Conservation (phyloP, 306 rosid species). For the Cajanus cajan region DNA sequence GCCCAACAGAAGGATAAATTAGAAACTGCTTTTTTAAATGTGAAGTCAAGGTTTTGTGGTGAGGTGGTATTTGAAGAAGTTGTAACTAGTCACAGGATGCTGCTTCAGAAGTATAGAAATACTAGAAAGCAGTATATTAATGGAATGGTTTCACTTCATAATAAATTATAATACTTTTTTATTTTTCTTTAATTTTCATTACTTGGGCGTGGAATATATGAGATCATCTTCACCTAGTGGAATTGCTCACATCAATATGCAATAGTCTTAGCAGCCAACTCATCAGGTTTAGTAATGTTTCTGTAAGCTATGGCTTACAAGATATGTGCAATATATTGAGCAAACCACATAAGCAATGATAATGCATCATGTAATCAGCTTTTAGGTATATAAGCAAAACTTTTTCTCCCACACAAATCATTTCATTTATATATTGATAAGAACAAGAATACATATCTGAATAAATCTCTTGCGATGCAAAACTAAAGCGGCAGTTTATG, state of each 20-base stretch:
- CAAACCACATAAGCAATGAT: constrained; percentile 19
- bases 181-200: neutral
- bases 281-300: constrained; percentile 24
- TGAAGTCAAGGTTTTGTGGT: constrained; percentile 63
- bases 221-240: constrained; percentile 21
- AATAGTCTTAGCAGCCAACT: neutral
- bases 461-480: constrained; percentile 29
- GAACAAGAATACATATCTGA: constrained; percentile 37
- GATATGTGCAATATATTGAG: neutral
- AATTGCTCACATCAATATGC: neutral
- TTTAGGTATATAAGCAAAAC: neutral
- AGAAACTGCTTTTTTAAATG: constrained; percentile 52
- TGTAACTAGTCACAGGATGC: constrained; percentile 43
- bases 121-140: constrained; percentile 68
- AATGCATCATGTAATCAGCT: constrained; percentile 17
- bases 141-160: constrained; percentile 79
- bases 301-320: constrained; percentile 1
- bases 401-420: constrained; percentile 5
- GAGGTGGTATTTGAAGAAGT: constrained; percentile 62
- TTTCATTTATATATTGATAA: constrained; percentile 35
- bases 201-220: constrained; percentile 7
- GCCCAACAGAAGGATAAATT: constrained; percentile 42
- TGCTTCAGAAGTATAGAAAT: constrained; percentile 62
- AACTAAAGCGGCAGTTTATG: constrained; percentile 38
- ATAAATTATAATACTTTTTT: constrained; percentile 36